Base-by-base conservation (phyloP, 1,139 yeast genomes). In the Saccharomyces pastorianus region DNA sequence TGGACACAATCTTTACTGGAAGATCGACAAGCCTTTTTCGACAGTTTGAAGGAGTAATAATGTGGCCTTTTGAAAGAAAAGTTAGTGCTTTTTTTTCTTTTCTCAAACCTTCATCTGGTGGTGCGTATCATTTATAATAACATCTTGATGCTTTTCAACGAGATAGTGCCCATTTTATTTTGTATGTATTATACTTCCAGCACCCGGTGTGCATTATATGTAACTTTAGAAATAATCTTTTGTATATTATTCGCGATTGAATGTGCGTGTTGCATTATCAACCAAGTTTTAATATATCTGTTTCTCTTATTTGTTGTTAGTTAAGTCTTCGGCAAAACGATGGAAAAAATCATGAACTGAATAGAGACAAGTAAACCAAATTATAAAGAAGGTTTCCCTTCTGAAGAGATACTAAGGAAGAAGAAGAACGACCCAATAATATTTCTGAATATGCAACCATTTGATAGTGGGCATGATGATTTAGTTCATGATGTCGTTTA, bases 391-490 rank as follows among this genome's bases (percentile, higher is more conserved):
- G 27, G 14, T 7, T 8, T 11, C 14, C 9, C 48, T 7, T 41
- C 11, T 14, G 11, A 14, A 28, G n/a, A 27, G 47, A 48, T 8
- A 50, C 25, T 20, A 25, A 46, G 17, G 17, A 29, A 42, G 50
- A 56, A 60, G 9, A 76, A 80, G 75, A 78, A 83, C 25, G 25
- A 23, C 63, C 31, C 31, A n/a, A 27, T 29, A 46, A n/a, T 26
- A 23, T 23, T 14, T 27, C 6, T 5, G 14, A 25, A n/a, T 17
- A 51, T 51, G 53, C 53, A 47, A 29, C 89, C 96, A 5, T 85
- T 91, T 63, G 78, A 84, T 28, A 86, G 96, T 0, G 95, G 95
- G 26, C 97, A 91, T 70, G 96, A 88, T 65, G 98, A 91, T 68
- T 77, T 91, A 57, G 82, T 91, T 52, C 96, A 90, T 64, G 96